phyloP scores from a whole-genome alignment of 495 filamentous ascomycete genomes.

The Neurospora tetraspora region DNA sequence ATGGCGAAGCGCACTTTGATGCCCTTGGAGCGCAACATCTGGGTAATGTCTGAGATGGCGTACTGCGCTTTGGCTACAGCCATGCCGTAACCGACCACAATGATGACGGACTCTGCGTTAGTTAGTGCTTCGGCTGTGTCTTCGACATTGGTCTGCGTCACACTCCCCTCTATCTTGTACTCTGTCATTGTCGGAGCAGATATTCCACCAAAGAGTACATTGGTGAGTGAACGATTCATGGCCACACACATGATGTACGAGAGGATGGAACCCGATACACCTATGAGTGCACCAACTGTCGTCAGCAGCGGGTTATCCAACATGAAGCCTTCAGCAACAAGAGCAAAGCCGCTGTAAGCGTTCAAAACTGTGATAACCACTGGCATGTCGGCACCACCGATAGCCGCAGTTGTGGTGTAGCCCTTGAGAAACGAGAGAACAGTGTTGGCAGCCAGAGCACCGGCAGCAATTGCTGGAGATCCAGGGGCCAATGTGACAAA shows the following conservation, averaged over 20 bases:
- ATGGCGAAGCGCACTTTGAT: constrained; percentile 78
- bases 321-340: constrained; percentile 80
- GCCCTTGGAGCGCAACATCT: constrained; percentile 56
- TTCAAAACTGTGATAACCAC: constrained; percentile 81
- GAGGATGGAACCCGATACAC: constrained; percentile 71
- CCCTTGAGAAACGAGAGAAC: constrained; percentile 70
- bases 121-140: constrained; percentile 62
- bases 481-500: constrained; percentile 70
- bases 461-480: constrained; percentile 60
- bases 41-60: constrained; percentile 66
- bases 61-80: constrained; percentile 82
- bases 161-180: constrained; percentile 62
- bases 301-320: constrained; percentile 73
- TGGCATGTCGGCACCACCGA: constrained; percentile 81
- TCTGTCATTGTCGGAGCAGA: constrained; percentile 47
- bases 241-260: constrained; percentile 75
- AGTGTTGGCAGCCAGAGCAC: constrained; percentile 61
- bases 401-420: constrained; percentile 70
- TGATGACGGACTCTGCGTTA: constrained; percentile 67
- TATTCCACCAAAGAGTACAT: constrained; percentile 74
- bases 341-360: constrained; percentile 73
- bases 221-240: constrained; percentile 73
- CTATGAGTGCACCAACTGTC: constrained; percentile 69
- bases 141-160: constrained; percentile 63
- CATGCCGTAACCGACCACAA: constrained; percentile 81